A percentile compares a stretch with the other conserved stretches of the same genome.
phyloP scores from a whole-genome alignment of 768 basidiomycete species.

The Termitomyces sp. region DNA sequence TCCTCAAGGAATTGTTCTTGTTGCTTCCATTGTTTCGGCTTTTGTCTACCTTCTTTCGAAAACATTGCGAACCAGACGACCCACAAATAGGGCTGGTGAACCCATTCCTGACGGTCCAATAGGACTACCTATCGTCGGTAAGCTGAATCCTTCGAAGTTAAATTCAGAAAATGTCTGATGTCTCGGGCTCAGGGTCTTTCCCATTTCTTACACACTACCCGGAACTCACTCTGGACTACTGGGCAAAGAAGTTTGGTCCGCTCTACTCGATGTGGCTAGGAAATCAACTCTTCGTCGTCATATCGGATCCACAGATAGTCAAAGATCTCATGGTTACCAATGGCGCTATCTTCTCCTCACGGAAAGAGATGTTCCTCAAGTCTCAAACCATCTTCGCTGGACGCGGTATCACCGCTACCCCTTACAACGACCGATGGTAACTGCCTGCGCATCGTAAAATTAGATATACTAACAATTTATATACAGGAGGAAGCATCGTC shows the following conservation, averaged over 20 bases:
- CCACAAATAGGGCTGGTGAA: slow-evolving; percentile 14
- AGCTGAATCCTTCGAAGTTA: background rate
- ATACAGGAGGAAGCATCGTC: slow-evolving; percentile 38
- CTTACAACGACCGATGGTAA: slow-evolving; percentile 40
- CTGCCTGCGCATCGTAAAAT: background rate
- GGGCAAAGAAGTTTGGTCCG: slow-evolving; percentile 40
- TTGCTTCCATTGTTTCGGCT: slow-evolving; percentile 22
- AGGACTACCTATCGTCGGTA: slow-evolving; percentile 20
- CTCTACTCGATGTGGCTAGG: slow-evolving; percentile 45
- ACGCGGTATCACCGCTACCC: slow-evolving; percentile 40
- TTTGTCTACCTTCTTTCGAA: slow-evolving; percentile 17
- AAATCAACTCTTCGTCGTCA: slow-evolving; percentile 41
- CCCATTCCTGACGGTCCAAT: slow-evolving; percentile 18
- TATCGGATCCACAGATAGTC: slow-evolving; percentile 40
- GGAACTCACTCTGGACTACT: slow-evolving; percentile 36
- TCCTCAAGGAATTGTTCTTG: slow-evolving; percentile 15
- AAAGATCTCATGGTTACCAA: slow-evolving; percentile 43
- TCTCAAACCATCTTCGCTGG: slow-evolving; percentile 39
- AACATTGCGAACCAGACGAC: slow-evolving; percentile 6
- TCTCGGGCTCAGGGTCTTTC: slow-evolving; percentile 24
- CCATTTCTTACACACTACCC: slow-evolving; percentile 38
- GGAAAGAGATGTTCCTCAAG: slow-evolving; percentile 45
- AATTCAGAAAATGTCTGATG: background rate
- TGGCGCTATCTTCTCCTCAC: slow-evolving; percentile 41
- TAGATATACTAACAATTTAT: background rate